phyloP scores from a whole-genome alignment of 495 filamentous ascomycete species.

The Aspergillus avenaceus region DNA sequence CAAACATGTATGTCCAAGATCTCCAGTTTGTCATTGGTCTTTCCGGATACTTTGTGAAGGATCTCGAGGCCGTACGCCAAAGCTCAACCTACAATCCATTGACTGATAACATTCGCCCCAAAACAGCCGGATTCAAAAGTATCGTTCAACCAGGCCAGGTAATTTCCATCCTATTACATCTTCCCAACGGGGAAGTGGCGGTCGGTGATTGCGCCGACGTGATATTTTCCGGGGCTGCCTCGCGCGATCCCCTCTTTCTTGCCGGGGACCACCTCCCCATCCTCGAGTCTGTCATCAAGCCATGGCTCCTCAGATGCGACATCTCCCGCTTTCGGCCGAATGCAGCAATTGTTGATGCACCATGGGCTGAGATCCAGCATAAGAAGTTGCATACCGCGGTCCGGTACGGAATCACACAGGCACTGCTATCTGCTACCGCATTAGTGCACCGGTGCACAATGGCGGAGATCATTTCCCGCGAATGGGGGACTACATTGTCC shows the following conservation, averaged over 20 bases:
- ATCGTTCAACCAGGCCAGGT: conserved; percentile 6
- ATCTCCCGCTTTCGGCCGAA: conserved; percentile 3
- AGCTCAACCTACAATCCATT: conserved; percentile 7
- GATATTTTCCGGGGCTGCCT: conserved; percentile 9
- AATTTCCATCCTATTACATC: conserved; percentile 6
- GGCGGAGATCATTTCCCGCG: conserved; percentile 3
- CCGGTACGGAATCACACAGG: conserved; percentile 10
- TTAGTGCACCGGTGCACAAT: background rate
- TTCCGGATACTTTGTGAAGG: conserved; percentile 8
- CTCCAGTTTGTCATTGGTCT: conserved; percentile 2
- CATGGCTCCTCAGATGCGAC: conserved; percentile 9
- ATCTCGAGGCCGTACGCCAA: conserved; percentile 2
- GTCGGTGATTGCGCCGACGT: conserved; percentile 7
- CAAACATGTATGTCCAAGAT: too few relatives aligned
- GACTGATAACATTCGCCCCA: conserved; percentile 2
- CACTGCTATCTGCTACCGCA: conserved; percentile 5
- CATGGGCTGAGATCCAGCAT: conserved; percentile 1
- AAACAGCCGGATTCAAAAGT: conserved; percentile 3
- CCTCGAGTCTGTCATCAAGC: background rate
- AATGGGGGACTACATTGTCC: background rate
- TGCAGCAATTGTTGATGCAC: background rate
- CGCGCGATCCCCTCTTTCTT: conserved; percentile 3
- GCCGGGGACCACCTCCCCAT: conserved; percentile 2
- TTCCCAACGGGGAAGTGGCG: conserved; percentile 3
- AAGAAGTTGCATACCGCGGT: conserved; percentile 1